phyloP scores from a whole-genome alignment of 1,284 basidiomycete genomes.

The Trametes polyzona region DNA sequence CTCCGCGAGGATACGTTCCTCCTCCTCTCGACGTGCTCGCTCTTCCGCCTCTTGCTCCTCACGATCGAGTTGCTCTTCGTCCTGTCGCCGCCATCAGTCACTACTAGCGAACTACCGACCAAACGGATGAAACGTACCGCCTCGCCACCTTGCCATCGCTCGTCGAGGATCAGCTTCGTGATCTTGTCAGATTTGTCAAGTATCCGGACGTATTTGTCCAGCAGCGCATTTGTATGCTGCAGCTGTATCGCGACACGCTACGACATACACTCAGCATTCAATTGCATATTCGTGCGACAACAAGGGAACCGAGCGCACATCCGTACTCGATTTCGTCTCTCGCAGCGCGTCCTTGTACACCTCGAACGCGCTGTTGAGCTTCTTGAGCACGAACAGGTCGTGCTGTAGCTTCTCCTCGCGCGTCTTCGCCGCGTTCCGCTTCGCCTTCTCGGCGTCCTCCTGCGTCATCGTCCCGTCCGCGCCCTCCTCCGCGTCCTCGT shows the following conservation, averaged over 20 bases:
- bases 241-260: conserved; percentile 59
- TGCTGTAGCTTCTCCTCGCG: conserved; percentile 74
- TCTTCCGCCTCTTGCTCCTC: conserved; percentile 54
- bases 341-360: conserved; percentile 66
- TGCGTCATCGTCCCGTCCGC: conserved; percentile 35
- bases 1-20: conserved; percentile 49
- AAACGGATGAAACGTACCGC: no score
- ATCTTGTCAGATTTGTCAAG: conserved; percentile 71
- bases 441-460: conserved; percentile 33
- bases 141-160: conserved; percentile 72
- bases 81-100: conserved; percentile 45
- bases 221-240: conserved; percentile 67
- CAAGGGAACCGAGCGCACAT: conserved; percentile 48
- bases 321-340: conserved; percentile 63
- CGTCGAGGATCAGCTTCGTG: conserved; percentile 70
- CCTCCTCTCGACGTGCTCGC: conserved; percentile 50
- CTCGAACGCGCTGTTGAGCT: conserved; percentile 70
- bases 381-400: conserved; percentile 71
- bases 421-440: conserved; percentile 42
- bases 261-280: not conserved
- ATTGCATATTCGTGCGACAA: not conserved
- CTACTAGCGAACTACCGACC: no score
- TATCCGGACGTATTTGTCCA: conserved; percentile 73
- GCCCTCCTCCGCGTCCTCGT: conserved; percentile 34
- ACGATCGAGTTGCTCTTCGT: conserved; percentile 55